Conservation (phyloP, 352 stramenopile species). For the Phytophthora pistaciae region DNA sequence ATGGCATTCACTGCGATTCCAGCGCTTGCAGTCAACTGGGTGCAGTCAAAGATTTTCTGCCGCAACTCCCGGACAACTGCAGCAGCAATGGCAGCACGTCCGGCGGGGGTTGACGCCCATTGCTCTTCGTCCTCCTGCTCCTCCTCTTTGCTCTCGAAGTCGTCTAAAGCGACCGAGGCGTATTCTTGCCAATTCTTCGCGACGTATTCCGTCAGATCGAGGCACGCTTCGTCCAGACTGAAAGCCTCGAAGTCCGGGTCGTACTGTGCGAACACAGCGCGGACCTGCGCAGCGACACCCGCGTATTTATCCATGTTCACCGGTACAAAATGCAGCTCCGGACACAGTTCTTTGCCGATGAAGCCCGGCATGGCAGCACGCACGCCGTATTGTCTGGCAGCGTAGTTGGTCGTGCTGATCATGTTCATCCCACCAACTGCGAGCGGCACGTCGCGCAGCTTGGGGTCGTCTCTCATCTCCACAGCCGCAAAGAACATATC, state of each 20-base stretch:
- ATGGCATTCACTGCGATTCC: conserved; percentile 93
- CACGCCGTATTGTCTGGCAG: conserved; percentile 94
- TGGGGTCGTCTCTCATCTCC: conserved; percentile 94
- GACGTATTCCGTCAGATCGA: conserved; percentile 95
- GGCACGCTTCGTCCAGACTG: conserved; percentile 96
- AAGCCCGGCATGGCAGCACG: conserved; percentile 97
- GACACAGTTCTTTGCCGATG: conserved; percentile 96
- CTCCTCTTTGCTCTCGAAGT: conserved; percentile 19
- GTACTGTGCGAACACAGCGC: conserved; percentile 91
- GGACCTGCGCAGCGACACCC: conserved; percentile 76
- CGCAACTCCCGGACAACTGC: conserved; percentile 89
- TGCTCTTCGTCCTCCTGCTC: conserved; percentile 1
- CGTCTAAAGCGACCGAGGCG: conserved; percentile 10
- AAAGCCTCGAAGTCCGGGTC: conserved; percentile 93
- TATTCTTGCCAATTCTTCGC: conserved; percentile 65
- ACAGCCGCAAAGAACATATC: conserved; percentile 98
- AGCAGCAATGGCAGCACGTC: conserved; percentile 43
- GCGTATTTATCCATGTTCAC: conserved; percentile 94
- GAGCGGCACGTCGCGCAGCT: conserved; percentile 89
- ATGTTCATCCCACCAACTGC: conserved; percentile 94
- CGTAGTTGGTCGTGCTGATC: conserved; percentile 98
- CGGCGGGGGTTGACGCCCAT: conserved; percentile 18
- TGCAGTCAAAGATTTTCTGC: conserved; percentile 80
- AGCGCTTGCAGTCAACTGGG: conserved; percentile 94
- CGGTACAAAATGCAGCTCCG: conserved; percentile 93